Evolutionary conservation across 768 basidiomycete species (phyloP).

Genomic region (Leccinum subtestaceum): DNA sequence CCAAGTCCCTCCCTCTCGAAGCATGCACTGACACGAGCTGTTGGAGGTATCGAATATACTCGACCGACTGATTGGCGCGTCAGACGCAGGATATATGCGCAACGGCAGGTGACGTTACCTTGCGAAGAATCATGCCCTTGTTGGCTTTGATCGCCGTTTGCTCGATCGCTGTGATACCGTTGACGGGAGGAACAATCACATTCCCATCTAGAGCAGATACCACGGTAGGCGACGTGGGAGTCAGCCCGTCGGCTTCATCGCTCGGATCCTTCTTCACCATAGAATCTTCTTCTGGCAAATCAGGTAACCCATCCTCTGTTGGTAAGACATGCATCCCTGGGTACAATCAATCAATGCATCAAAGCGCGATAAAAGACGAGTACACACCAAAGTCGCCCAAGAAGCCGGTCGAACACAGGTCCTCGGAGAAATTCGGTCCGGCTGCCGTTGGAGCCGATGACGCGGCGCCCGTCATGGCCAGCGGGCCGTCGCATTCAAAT

Average conservation of each 20-base stretch:
- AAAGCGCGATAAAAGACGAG: background rate
- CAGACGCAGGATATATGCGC: constrained; percentile 5
- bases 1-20: constrained; percentile 73
- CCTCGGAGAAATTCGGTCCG: constrained; percentile 17
- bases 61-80: constrained; percentile 38
- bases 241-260: constrained; percentile 27
- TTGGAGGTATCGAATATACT: constrained; percentile 72
- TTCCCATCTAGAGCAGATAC: constrained; percentile 7
- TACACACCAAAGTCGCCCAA: constrained; percentile 23
- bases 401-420: constrained; percentile 21
- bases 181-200: constrained; percentile 1
- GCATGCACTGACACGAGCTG: constrained; percentile 82
- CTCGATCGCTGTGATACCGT: constrained; percentile 21
- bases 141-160: constrained; percentile 76
- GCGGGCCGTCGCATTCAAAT: constrained; percentile 52
- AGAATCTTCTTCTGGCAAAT: constrained; percentile 28
- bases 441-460: constrained; percentile 8
- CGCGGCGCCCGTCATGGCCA: constrained; percentile 17
- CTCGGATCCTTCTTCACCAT: constrained; percentile 29
- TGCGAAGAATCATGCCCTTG: constrained; percentile 90
- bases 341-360: background rate
- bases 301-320: constrained; percentile 26
- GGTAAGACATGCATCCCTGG: constrained; percentile 27
- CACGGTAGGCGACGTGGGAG: constrained; percentile 22
- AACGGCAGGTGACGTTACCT: constrained; percentile 38